Percentiles rank a stretch among this genome's conserved stretches.
These are phyloP conservation scores for Kurtzmaniella quercitrusa DNA, from an alignment of 1,139 yeast species.

Conservation along the genomic window DNA sequence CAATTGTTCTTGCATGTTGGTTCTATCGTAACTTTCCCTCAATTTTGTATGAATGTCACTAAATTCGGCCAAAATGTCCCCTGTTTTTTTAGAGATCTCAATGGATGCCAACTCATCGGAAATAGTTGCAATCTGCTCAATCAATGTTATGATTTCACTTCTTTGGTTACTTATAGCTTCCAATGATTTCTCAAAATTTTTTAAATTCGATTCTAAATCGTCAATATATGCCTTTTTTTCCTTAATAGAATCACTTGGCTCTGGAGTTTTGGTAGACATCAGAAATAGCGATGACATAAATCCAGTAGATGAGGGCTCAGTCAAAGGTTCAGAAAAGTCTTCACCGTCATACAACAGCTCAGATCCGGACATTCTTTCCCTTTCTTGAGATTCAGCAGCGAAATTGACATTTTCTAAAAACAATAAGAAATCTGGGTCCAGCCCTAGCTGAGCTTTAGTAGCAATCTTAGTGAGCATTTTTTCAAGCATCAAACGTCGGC, in stretches of 20 bases:
- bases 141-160: slow-evolving; percentile 54
- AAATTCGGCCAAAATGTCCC: slow-evolving; percentile 53
- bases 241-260: slow-evolving; percentile 74
- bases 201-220: slow-evolving; percentile 68
- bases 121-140: slow-evolving; percentile 48
- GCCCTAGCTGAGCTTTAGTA: slow-evolving; percentile 50
- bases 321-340: slow-evolving; percentile 10
- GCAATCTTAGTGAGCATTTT: slow-evolving; percentile 76
- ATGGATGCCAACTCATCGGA: slow-evolving; percentile 70
- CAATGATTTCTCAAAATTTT: slow-evolving; percentile 63
- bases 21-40: slow-evolving; percentile 72
- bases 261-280: slow-evolving; percentile 59
- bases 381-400: slow-evolving; percentile 55
- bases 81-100: slow-evolving; percentile 69
- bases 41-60: slow-evolving; percentile 70
- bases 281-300: slow-evolving; percentile 64
- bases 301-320: slow-evolving; percentile 27
- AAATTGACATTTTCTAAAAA: slow-evolving; percentile 78
- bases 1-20: slow-evolving; percentile 80
- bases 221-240: slow-evolving; percentile 70
- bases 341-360: slow-evolving; percentile 43
- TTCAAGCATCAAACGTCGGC: slow-evolving; percentile 81
- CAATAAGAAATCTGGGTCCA: slow-evolving; percentile 72
- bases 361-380: slow-evolving; percentile 56
- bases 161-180: slow-evolving; percentile 76